These are phyloP conservation scores for Rubroshorea leprosula DNA, from an alignment of 345 rosid species.

Conservation along the genomic window DNA sequence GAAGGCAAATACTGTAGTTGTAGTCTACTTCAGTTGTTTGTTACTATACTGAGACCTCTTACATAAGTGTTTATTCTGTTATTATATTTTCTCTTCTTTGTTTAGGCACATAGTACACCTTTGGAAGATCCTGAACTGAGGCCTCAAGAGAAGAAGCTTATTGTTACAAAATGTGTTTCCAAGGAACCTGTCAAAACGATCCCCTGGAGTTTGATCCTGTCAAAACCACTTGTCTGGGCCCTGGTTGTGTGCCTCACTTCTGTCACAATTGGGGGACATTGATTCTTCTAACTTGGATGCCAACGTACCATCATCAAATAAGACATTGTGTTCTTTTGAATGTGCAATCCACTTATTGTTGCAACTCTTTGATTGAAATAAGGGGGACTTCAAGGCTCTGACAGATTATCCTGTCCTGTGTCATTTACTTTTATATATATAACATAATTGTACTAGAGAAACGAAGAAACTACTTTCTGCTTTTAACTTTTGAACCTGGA, in stretches of 20 bases:
- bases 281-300: conserved; percentile 97
- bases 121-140: conserved; percentile 63
- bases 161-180: conserved; percentile 42
- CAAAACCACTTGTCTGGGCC: conserved; percentile 91
- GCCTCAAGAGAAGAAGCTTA: conserved; percentile 63
- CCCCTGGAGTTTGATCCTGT: conserved; percentile 79
- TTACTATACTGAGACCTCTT: neutral
- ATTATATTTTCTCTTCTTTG: conserved; percentile 12
- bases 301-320: conserved; percentile 89
- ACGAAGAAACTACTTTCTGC: neutral
- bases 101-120: conserved; percentile 88
- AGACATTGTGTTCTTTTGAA: conserved; percentile 15
- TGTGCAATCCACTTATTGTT: neutral
- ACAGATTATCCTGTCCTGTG: neutral
- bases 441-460: neutral
- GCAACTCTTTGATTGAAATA: neutral
- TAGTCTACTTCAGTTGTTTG: neutral
- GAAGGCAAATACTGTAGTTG: neutral
- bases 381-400: neutral
- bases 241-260: conserved; percentile 69
- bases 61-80: neutral
- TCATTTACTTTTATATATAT: neutral
- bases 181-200: conserved; percentile 72
- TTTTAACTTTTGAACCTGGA: neutral
- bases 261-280: conserved; percentile 98